Evolutionary conservation across 2,329 filamentous ascomycete genomes (phyloP).

Genomic region (Chaetothyriales sp.): DNA sequence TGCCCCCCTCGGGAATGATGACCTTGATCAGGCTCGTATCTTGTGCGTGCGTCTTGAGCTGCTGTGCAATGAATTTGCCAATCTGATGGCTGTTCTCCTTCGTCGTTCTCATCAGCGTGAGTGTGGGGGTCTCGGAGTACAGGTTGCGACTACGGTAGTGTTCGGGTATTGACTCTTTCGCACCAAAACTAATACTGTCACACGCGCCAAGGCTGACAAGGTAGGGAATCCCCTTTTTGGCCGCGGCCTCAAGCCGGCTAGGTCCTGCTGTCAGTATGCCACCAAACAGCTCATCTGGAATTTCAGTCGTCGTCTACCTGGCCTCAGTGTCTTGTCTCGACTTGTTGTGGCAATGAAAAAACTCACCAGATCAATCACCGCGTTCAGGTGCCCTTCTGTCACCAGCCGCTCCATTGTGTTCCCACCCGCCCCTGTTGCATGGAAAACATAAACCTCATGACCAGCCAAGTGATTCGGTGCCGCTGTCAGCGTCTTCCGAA

Average conservation of each 20-base stretch:
- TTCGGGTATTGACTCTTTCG: constrained; percentile 41
- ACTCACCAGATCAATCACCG: constrained; percentile 44
- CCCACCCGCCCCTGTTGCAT: constrained; percentile 56
- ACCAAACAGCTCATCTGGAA: constrained; percentile 50
- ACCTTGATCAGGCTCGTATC: constrained; percentile 37
- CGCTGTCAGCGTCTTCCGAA: constrained; percentile 27
- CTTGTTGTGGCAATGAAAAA: background rate
- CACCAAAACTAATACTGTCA: constrained; percentile 54
- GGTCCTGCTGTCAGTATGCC: constrained; percentile 50
- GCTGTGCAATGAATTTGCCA: constrained; percentile 42
- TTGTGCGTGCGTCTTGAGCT: constrained; percentile 33
- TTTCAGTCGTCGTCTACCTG: constrained; percentile 50
- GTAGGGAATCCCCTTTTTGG: constrained; percentile 43
- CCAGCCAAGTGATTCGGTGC: constrained; percentile 17
- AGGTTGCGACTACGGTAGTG: constrained; percentile 39
- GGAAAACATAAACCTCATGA: constrained; percentile 52
- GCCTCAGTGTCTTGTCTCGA: background rate
- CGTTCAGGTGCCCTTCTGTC: constrained; percentile 45
- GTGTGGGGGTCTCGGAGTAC: constrained; percentile 52
- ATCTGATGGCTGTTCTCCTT: constrained; percentile 42
- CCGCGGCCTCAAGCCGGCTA: constrained; percentile 43
- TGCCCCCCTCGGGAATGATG: constrained; percentile 45
- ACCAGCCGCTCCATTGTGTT: constrained; percentile 55
- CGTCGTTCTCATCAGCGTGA: constrained; percentile 54
- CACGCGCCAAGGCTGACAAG: constrained; percentile 42